Conservation (phyloP, 805 yeast species). For the Kuraishia capsulata region DNA sequence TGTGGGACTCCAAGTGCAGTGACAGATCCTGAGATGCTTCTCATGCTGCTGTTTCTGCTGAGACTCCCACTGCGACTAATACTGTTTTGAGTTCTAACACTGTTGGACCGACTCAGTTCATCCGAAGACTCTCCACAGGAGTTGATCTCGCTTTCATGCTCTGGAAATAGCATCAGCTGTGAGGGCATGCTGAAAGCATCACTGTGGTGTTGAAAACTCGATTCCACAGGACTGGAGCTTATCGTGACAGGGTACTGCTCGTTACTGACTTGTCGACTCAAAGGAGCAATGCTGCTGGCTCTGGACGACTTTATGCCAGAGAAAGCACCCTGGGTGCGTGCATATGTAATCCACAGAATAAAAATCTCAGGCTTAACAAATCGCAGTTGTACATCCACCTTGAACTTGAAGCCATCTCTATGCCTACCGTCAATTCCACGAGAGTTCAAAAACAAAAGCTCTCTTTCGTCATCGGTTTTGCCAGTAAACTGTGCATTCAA, state of each 20-base stretch:
- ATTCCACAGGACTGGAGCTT: conserved; percentile 1
- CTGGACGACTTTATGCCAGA: neutral
- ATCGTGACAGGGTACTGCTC: neutral
- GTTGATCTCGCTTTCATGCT: conserved; percentile 23
- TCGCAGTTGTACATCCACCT: conserved; percentile 74
- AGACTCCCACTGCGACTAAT: neutral
- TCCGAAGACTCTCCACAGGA: conserved; percentile 18
- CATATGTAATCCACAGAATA: conserved; percentile 82
- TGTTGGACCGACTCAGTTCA: conserved; percentile 10
- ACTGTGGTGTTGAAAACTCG: conserved; percentile 2
- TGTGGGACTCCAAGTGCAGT: neutral
- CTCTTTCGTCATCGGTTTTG: conserved; percentile 29
- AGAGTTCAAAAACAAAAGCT: conserved; percentile 45
- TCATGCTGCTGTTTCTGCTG: neutral
- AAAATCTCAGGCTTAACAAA: conserved; percentile 49
- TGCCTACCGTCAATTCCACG: conserved; percentile 64
- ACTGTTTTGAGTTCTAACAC: conserved; percentile 3
- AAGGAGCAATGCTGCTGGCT: neutral
- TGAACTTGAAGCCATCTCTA: conserved; percentile 54
- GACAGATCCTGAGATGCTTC: neutral
- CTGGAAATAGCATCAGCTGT: conserved; percentile 40
- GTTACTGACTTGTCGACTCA: neutral
- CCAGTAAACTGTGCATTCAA: conserved; percentile 34
- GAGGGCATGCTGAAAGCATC: conserved; percentile 31
- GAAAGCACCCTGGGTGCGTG: conserved; percentile 29